These are phyloP conservation scores for Leishmania aethiopica DNA, from an alignment of 208 protist genomes.

Conservation along the genomic window DNA sequence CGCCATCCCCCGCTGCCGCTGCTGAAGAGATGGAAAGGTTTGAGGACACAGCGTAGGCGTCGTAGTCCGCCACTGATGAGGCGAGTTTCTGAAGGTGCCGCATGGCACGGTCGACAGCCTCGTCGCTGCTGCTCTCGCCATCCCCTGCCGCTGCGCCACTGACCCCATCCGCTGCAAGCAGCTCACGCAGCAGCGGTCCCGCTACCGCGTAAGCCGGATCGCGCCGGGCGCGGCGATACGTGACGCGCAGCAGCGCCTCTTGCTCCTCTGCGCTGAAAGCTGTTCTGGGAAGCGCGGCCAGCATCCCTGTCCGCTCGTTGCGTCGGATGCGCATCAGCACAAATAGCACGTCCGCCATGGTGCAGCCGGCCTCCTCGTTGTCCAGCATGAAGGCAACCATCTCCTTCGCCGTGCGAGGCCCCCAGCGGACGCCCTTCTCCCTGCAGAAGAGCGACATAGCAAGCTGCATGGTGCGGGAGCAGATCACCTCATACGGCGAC, in stretches of 20 bases:
- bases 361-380: slow-evolving; percentile 11
- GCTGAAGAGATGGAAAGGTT: not conserved
- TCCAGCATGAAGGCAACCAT: slow-evolving; percentile 38
- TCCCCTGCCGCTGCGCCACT: not conserved
- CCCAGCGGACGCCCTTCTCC: slow-evolving; percentile 79
- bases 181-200: slow-evolving; percentile 26
- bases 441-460: slow-evolving; percentile 53
- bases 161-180: slow-evolving; percentile 20
- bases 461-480: slow-evolving; percentile 65
- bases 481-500: slow-evolving; percentile 23
- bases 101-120: slow-evolving; percentile 4
- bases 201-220: slow-evolving; percentile 32
- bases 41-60: not conserved
- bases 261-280: slow-evolving; percentile 39
- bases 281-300: slow-evolving; percentile 44
- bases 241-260: slow-evolving; percentile 28
- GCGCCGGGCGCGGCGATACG: slow-evolving; percentile 14
- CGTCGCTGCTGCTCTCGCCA: not conserved
- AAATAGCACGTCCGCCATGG: slow-evolving; percentile 47
- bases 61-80: not conserved
- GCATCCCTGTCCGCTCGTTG: slow-evolving; percentile 50
- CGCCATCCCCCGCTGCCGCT: not conserved
- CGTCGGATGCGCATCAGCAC: slow-evolving; percentile 58
- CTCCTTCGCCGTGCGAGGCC: slow-evolving; percentile 62
- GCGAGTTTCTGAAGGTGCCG: slow-evolving; percentile 16